A percentile compares a stretch with the other conserved stretches of the same genome.
Evolutionary conservation across 1,284 basidiomycete species (phyloP).

Genomic region (Lentinula novae-zelandiae): DNA sequence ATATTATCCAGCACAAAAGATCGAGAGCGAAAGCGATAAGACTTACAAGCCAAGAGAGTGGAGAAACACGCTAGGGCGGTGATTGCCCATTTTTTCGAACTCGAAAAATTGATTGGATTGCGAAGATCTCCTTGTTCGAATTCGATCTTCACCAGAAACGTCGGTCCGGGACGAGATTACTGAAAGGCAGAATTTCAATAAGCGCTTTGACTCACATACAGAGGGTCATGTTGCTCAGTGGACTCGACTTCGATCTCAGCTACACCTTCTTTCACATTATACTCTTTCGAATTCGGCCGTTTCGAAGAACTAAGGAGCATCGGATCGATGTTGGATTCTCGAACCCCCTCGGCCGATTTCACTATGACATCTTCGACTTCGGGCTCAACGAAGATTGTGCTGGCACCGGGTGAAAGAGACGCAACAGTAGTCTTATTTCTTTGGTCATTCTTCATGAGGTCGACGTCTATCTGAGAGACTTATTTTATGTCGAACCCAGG

Average conservation of each 20-base stretch:
- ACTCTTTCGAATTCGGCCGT: neutral
- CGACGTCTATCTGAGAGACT: neutral
- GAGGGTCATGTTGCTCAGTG: neutral
- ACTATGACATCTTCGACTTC: neutral
- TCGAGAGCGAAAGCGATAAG: neutral
- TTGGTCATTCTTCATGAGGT: neutral
- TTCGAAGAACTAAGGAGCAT: neutral
- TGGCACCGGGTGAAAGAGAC: neutral
- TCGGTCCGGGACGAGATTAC: no score
- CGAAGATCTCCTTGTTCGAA: slow-evolving; percentile 48
- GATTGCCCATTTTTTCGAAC: slow-evolving; percentile 53
- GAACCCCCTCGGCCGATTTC: slow-evolving; percentile 3
- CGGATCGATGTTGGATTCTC: slow-evolving; percentile 10
- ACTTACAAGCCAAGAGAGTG: slow-evolving; percentile 50
- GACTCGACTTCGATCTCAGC: neutral
- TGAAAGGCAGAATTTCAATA: neutral
- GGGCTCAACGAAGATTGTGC: neutral
- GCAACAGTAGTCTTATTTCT: neutral
- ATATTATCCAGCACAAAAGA: neutral
- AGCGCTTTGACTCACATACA: slow-evolving; percentile 8
- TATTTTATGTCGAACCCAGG: neutral
- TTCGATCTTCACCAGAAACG: slow-evolving; percentile 41
- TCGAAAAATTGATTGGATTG: slow-evolving; percentile 54
- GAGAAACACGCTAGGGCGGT: slow-evolving; percentile 56
- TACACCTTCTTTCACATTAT: neutral